Evolutionary conservation across 2,329 filamentous ascomycete species (phyloP), one percentile per base, ranked within the genome.

Genomic region (Whalleya microplaca): DNA sequence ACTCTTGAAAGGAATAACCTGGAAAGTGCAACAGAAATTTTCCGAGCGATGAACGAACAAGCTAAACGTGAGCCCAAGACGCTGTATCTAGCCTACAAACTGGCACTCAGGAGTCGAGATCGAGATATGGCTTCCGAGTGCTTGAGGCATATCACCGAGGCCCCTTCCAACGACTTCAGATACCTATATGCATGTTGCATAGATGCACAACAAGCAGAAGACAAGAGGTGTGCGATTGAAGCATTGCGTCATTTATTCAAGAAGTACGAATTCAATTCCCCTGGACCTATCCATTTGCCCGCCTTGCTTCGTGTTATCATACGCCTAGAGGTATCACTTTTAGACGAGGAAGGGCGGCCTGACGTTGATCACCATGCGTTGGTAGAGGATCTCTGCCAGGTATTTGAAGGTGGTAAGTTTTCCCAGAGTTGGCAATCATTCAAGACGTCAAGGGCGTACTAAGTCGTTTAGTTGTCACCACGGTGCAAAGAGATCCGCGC

Each of bases 151-250:
- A 75, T 96, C 21, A 81, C 80, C 53, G 78, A 78, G n/a, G 70
- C 76, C 6, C 77, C 79, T 0, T 70, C 76, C 0, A 79, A 81
- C 20, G 82, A 87, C 32, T 76, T 79, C 19, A 84, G 85, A 14
- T 83, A 92, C 43, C 77, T 97, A 0, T 92, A 93, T 62, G 90
- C 91, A 1, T 96, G 92, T 65, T 84, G 91, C 20, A 76, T 91
- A 23, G 91, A 96, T 70, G 89, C 91, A 2, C 86, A 92, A 48
- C 78, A 85, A 59, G 76, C 77, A 0, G 84, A 86, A 0, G 84
- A 91, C 58, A 86, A 82, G 48, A 60, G 76, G 0, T 84, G 88
- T 60, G 83, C 87, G 1, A 74, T 87, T 12, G 71, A 78, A 27
- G 82, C 84, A 10, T 70, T 93, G 45, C 83, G 84, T 62, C 78